These are phyloP conservation scores for Rhododendron ferrugineum DNA, from an alignment of 148 eudicot species.

Conservation along the genomic window DNA sequence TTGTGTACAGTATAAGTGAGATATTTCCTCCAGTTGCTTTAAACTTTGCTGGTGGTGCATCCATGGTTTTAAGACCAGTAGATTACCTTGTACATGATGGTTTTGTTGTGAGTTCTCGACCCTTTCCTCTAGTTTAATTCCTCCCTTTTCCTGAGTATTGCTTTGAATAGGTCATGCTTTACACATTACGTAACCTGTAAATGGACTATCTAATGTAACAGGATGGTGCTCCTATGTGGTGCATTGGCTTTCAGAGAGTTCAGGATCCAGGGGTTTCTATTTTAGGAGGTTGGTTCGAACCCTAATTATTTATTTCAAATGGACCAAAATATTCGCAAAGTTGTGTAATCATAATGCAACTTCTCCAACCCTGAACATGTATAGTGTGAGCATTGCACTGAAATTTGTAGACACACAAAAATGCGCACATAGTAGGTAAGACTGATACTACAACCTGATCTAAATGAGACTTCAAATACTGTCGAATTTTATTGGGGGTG, in stretches of 20 bases:
- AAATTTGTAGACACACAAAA: not conserved
- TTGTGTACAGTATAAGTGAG: slow-evolving; percentile 43
- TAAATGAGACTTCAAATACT: not conserved
- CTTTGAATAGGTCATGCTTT: not conserved
- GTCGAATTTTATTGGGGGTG: not conserved
- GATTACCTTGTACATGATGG: slow-evolving; percentile 77
- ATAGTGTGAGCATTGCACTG: not conserved
- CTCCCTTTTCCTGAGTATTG: not conserved
- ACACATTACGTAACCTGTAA: not conserved
- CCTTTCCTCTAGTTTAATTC: not conserved
- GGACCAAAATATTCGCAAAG: not conserved
- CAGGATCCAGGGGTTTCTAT: slow-evolving; percentile 66
- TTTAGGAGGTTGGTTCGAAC: slow-evolving; percentile 70
- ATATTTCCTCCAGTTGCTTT: slow-evolving; percentile 74
- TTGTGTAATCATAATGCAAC: not conserved
- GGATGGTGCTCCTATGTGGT: slow-evolving; percentile 93
- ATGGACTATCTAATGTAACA: slow-evolving; percentile 22
- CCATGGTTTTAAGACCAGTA: slow-evolving; percentile 71
- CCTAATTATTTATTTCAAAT: not conserved
- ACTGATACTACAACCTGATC: not conserved
- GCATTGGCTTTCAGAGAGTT: slow-evolving; percentile 85
- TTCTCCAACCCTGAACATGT: not conserved
- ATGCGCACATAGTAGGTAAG: not conserved
- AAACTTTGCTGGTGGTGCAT: slow-evolving; percentile 86
- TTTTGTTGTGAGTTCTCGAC: slow-evolving; percentile 58